Evolutionary conservation across 495 filamentous ascomycete species (phyloP).

Genomic region (Xylaria sp.): DNA sequence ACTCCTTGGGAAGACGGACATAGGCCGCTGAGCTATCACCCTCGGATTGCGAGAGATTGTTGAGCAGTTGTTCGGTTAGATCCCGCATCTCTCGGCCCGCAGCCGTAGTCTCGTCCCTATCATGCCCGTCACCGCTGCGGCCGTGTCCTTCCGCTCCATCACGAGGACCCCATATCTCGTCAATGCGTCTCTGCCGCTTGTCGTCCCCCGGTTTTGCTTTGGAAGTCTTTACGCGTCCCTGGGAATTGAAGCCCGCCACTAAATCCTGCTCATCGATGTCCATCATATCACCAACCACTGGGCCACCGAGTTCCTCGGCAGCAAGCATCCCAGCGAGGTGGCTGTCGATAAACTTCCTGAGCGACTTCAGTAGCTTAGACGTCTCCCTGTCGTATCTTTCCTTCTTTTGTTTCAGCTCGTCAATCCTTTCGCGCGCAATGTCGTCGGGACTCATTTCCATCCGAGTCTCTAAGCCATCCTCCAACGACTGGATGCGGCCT

Average conservation of each 20-base stretch:
- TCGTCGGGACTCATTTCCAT: constrained; percentile 65
- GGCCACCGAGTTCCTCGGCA: constrained; percentile 85
- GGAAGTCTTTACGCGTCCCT: constrained; percentile 71
- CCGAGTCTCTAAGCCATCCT: constrained; percentile 58
- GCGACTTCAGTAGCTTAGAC: constrained; percentile 61
- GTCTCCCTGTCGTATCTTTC: constrained; percentile 62
- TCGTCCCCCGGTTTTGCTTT: constrained; percentile 54
- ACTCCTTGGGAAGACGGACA: constrained; percentile 72
- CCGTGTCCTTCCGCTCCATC: constrained; percentile 29
- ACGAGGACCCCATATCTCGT: constrained; percentile 69
- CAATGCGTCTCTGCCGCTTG: constrained; percentile 71
- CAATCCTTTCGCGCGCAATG: constrained; percentile 63
- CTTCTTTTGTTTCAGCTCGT: constrained; percentile 64
- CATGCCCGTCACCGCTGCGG: constrained; percentile 30
- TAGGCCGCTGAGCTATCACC: constrained; percentile 66
- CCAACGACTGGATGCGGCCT: constrained; percentile 57
- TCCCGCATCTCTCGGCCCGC: constrained; percentile 71
- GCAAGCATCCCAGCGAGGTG: constrained; percentile 82
- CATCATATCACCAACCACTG: constrained; percentile 76
- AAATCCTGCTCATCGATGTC: constrained; percentile 64
- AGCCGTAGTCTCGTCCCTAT: constrained; percentile 64
- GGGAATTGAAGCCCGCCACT: constrained; percentile 73
- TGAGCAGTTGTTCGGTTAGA: constrained; percentile 68
- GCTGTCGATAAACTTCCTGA: constrained; percentile 76
- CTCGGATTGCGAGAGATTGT: constrained; percentile 66